Evolutionary conservation across 345 rosid species (phyloP).

Genomic region (Murraya koenigii): DNA sequence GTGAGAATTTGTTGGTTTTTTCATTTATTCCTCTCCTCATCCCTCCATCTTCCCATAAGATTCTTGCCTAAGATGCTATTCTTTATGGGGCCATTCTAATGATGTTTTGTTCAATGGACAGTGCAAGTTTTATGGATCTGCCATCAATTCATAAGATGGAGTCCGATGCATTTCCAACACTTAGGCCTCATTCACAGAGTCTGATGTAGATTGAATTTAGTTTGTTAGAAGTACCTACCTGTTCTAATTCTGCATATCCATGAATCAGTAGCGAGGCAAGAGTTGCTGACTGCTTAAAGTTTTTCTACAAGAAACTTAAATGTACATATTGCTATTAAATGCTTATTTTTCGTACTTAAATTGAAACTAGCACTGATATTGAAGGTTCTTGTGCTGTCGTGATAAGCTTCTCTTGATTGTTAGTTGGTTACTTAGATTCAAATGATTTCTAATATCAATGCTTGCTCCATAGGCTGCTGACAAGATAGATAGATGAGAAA

Average conservation of each 20-base stretch:
- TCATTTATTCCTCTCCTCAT: not conserved
- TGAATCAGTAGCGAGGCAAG: not conserved
- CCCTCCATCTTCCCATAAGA: not conserved
- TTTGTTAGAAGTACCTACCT: constrained; percentile 1
- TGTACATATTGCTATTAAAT: not conserved
- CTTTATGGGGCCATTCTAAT: not conserved
- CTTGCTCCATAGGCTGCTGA: not conserved
- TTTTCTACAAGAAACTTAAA: not conserved
- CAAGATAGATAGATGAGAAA: not conserved
- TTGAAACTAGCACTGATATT: not conserved
- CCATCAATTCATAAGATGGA: constrained; percentile 6
- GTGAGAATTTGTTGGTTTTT: constrained; percentile 23
- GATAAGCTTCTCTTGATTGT: not conserved
- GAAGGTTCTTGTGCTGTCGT: not conserved
- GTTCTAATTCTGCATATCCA: constrained; percentile 10
- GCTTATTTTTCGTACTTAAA: not conserved
- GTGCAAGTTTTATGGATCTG: constrained; percentile 34
- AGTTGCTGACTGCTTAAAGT: constrained; percentile 4
- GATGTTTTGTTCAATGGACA: not conserved
- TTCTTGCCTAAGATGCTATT: not conserved
- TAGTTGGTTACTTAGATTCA: not conserved
- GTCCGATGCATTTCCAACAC: constrained; percentile 1
- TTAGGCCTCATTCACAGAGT: not conserved
- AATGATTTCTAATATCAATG: not conserved
- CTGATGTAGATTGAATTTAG: not conserved